Evolutionary conservation across 345 rosid species (phyloP), one percentile per base, ranked within the genome.

Genomic region (Theobroma cacao): DNA sequence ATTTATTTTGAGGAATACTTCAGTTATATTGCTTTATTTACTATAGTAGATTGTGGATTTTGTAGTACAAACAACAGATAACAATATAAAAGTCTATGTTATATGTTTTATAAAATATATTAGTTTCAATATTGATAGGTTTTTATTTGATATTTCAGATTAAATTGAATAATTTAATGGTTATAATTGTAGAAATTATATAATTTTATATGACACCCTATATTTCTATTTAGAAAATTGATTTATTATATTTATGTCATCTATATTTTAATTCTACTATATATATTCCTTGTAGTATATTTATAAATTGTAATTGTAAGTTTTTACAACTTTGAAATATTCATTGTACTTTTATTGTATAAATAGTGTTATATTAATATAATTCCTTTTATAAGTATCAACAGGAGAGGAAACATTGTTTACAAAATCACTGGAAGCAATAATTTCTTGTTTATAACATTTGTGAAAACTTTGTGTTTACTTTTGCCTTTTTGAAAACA

Each of bases 91-190:
- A 8, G 9, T 65, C 5, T 18, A 18, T n/a, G 14, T 17, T n/a
- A 65, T 38, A 1, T 38, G n/a, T 40, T 15, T 31, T 61, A 40
- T 63, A 5, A 3, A 40, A 22, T 3, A 38, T n/a, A 66, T 66
- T 40, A n/a, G 40, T 66, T 66, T 66, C 71, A 66, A 34, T 33
- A 3, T 34, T 33, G 24, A 33, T 43, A 33, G 24, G 11, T 33
- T 63, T n/a, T 65, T 36, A 65, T 71, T 45, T 71, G 75, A 10
- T 18, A 71, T 2, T 71, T 71, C 22, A 17, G 28, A 71, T 70
- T 26, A 33, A 48, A 30, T 30, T 26, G 26, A 28, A 70, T 70
- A 48, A 47, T 13, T 45, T 30, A 5, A 48, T 33, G 28, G 60
- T 65, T 65, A 38, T 36, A 1, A 7, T 9, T 64, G 20, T 64